These are phyloP conservation scores for Heterobasidion parviporum DNA, from an alignment of 1,284 basidiomycete species.

Conservation along the genomic window DNA sequence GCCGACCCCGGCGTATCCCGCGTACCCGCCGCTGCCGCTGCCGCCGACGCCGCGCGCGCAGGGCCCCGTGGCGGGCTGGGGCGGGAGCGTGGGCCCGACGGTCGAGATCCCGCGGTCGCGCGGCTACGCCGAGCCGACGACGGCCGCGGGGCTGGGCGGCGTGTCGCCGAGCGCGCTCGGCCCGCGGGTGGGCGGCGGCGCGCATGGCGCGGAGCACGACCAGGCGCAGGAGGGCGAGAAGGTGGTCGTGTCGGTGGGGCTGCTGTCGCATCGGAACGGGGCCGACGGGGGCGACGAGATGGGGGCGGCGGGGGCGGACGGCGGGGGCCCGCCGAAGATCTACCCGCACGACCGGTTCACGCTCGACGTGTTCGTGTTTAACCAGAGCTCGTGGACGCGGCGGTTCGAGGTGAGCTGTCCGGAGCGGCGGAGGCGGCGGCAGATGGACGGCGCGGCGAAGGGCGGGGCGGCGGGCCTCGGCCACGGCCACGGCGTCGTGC, in stretches of 20 bases:
- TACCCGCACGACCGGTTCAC: conserved; percentile 71
- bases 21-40: conserved; percentile 42
- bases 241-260: conserved; percentile 66
- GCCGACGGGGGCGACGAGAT: conserved; percentile 29
- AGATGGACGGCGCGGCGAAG: conserved; percentile 20
- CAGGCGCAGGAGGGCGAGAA: conserved; percentile 10
- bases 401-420: conserved; percentile 74
- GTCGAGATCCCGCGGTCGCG: conserved; percentile 59
- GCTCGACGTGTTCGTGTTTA: conserved; percentile 85
- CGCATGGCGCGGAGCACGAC: conserved; percentile 34
- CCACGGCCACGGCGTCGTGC: conserved; percentile 55
- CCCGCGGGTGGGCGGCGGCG: conserved; percentile 34
- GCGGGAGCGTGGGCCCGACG: conserved; percentile 41
- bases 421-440: conserved; percentile 37
- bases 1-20: conserved; percentile 64
- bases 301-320: conserved; percentile 12
- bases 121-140: conserved; percentile 12
- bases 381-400: conserved; percentile 70
- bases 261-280: conserved; percentile 29
- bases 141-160: conserved; percentile 8
- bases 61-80: conserved; percentile 40
- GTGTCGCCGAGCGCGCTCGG: conserved; percentile 16
- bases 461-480: conserved; percentile 19
- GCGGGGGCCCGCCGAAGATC: conserved; percentile 33
- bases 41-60: conserved; percentile 47